Base-by-base conservation (phyloP, 257 asterid species). In the Pogostemon cablin region DNA sequence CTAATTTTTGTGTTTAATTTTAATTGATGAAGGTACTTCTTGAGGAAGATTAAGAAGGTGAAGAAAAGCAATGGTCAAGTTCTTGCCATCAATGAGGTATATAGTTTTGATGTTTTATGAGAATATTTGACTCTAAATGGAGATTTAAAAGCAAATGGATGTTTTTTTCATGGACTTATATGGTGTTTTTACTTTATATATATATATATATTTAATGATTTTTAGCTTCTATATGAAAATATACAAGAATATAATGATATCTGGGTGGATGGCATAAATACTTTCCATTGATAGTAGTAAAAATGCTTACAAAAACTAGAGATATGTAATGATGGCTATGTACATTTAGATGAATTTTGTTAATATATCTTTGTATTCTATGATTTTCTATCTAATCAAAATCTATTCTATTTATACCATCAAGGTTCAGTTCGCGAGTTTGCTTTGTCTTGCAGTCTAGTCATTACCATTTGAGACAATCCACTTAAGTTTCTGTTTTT, bases 31-130 rank as follows among this genome's bases (percentile, higher is more conserved):
- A 75, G 79, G 79, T 75, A 75, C 37, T 75, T 75, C 64, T 68
- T 74, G 74, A 74, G 73, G 46, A 66, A 74, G 73, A 68, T 74
- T 39, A 74, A 74, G 73, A 74, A 74, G 78, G 78, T 74, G 37
- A 74, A 74, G 69, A 74, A 74, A 61, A 74, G 79, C 52, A 67
- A 74, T 0, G 78, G 78, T 56, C 68, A 65, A 58, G 72, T 65
- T 65, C 78, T 65, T 56, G 78, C 73, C 56, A 74, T 68, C 75
- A 75, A 75, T 42, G 79, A 75, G 79, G 79, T 75, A 59, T 71
- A 10, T 10, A 39, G 6, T 3, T 7, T 6, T 47, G 34, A 34
- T 47, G 10, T 46, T 5, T 50, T 15, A 41, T 2, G 5, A 4
- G 2, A 12, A 25, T 58, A 43, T 70, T 15, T 71, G 62, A 44